Conservation (phyloP, 257 asterid species). For the Solanum paucissectum region DNA sequence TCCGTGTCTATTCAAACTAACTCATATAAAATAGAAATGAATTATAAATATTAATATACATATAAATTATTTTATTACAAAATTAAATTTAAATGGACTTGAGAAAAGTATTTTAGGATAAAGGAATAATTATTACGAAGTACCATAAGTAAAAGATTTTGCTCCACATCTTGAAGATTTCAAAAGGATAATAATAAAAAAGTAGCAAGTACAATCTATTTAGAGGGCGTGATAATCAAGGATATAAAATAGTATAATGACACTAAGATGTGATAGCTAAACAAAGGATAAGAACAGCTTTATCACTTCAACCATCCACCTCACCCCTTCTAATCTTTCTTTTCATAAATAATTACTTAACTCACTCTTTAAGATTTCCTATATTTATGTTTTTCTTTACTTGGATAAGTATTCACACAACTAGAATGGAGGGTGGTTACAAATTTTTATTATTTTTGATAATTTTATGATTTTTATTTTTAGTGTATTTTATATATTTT, state of each 20-base stretch:
- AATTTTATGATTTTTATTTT: not conserved
- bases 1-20: too few relatives aligned
- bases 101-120: not conserved
- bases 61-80: not conserved
- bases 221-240: constrained; percentile 1
- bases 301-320: not conserved
- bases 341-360: not conserved
- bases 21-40: too few relatives aligned
- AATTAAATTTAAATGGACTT: not conserved
- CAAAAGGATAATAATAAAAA: not conserved
- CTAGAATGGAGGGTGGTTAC: not conserved
- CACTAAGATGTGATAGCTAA: not conserved
- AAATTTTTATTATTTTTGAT: not conserved
- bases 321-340: not conserved
- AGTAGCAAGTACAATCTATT: not conserved
- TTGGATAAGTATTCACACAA: not conserved
- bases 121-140: not conserved
- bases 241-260: not conserved
- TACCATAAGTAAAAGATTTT: not conserved
- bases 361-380: not conserved
- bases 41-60: not conserved
- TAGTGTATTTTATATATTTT: not conserved
- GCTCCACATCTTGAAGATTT: not conserved
- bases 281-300: not conserved
- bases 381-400: not conserved